phyloP scores from a whole-genome alignment of 805 yeast species.

The Vanderwaltozyma yarrowii region DNA sequence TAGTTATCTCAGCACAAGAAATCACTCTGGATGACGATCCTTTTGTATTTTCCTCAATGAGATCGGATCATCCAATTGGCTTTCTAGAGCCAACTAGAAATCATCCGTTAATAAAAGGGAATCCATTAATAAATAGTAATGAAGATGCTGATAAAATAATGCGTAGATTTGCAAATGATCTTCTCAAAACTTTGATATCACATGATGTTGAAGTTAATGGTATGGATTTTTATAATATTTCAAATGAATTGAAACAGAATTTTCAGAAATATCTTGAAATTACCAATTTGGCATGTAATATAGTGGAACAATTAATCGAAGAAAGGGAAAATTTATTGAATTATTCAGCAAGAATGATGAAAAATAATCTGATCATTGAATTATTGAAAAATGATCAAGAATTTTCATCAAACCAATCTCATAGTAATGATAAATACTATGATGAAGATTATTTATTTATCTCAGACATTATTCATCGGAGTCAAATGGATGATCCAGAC shows the following conservation, averaged over 20 bases:
- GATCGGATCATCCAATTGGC: slow-evolving; percentile 35
- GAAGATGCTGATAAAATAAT: neutral
- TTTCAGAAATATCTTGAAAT: slow-evolving; percentile 25
- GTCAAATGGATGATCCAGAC: neutral
- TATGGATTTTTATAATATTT: slow-evolving; percentile 26
- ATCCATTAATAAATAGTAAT: neutral
- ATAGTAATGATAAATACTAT: neutral
- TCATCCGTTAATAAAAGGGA: neutral
- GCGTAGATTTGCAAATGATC: slow-evolving; percentile 24
- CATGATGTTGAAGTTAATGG: slow-evolving; percentile 33
- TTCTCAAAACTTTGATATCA: slow-evolving; percentile 37
- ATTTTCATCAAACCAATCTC: neutral
- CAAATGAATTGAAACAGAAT: slow-evolving; percentile 20
- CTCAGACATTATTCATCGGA: neutral
- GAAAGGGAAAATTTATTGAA: slow-evolving; percentile 60
- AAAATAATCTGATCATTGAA: slow-evolving; percentile 53
- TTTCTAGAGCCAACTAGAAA: slow-evolving; percentile 14
- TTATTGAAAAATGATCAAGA: slow-evolving; percentile 35
- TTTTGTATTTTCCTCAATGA: slow-evolving; percentile 53
- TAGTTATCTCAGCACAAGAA: slow-evolving; percentile 56
- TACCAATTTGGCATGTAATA: slow-evolving; percentile 22
- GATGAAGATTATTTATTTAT: slow-evolving; percentile 1
- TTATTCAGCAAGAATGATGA: slow-evolving; percentile 67
- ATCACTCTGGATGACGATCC: slow-evolving; percentile 56
- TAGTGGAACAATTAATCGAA: slow-evolving; percentile 49